These are phyloP conservation scores for Dendrocalamus sinicus DNA, from an alignment of 176 grass and related monocot species.

Conservation along the genomic window DNA sequence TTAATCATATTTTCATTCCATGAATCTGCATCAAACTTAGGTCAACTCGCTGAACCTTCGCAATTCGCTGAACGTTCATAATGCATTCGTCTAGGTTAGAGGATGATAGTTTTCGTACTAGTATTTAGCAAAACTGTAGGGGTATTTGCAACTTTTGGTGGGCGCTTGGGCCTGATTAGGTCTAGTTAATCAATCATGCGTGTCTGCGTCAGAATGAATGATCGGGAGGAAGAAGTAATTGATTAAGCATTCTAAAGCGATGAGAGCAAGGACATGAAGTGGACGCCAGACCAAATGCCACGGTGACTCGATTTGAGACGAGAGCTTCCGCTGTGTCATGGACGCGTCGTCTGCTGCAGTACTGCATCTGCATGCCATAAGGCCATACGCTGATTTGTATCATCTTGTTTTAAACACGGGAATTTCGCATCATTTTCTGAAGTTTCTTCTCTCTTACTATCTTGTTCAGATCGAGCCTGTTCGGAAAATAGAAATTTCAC, in stretches of 20 bases:
- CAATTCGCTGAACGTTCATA: slow-evolving; percentile 6
- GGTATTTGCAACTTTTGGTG: neutral
- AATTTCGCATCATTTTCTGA: neutral
- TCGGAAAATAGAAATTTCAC: neutral
- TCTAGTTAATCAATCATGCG: slow-evolving; percentile 33
- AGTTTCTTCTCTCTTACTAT: neutral
- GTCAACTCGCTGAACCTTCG: slow-evolving; percentile 41
- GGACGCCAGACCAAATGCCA: slow-evolving; percentile 50
- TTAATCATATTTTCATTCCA: neutral
- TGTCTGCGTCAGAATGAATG: slow-evolving; percentile 31
- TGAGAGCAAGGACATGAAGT: slow-evolving; percentile 27
- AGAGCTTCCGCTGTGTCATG: slow-evolving; percentile 2
- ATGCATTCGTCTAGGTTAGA: neutral
- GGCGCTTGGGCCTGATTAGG: slow-evolving; percentile 41
- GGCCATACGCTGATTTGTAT: neutral
- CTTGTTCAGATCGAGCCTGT: neutral
- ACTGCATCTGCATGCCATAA: slow-evolving; percentile 1
- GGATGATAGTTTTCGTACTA: neutral
- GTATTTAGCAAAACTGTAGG: neutral
- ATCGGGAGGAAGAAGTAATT: slow-evolving; percentile 26
- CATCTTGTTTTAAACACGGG: neutral
- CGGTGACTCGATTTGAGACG: slow-evolving; percentile 4
- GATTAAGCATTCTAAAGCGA: slow-evolving; percentile 36
- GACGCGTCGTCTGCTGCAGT: neutral
- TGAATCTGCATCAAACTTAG: neutral